A percentile compares a stretch with the other conserved stretches of the same genome.
Evolutionary conservation across 2,329 filamentous ascomycete genomes (phyloP).

Genomic region (Hymenoscyphus salicellus): DNA sequence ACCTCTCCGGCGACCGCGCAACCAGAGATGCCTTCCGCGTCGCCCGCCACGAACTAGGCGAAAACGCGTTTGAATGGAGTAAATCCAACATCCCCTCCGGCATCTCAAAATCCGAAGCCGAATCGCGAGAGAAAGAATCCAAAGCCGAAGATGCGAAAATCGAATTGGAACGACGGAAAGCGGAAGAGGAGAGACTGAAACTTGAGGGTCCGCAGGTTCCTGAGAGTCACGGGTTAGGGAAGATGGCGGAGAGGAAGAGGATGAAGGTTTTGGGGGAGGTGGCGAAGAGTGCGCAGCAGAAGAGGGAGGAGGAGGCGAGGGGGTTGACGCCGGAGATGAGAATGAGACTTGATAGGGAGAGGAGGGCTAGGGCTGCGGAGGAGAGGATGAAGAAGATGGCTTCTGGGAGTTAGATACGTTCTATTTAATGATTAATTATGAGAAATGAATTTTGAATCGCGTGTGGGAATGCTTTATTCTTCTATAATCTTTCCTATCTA

Average conservation of each 20-base stretch:
- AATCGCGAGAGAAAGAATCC: constrained; percentile 66
- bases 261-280: constrained; percentile 52
- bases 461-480: no score
- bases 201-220: constrained; percentile 60
- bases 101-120: constrained; percentile 68
- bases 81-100: constrained; percentile 67
- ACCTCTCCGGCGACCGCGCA: constrained; percentile 77
- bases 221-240: constrained; percentile 38
- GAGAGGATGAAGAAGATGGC: constrained; percentile 63
- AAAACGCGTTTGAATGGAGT: constrained; percentile 75
- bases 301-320: constrained; percentile 76
- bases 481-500: no score
- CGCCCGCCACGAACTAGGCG: constrained; percentile 77
- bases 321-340: constrained; percentile 87
- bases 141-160: constrained; percentile 64
- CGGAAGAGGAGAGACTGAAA: constrained; percentile 70
- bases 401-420: neutral
- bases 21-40: constrained; percentile 91
- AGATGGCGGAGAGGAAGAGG: constrained; percentile 47
- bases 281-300: constrained; percentile 74
- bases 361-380: constrained; percentile 86
- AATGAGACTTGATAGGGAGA: constrained; percentile 78
- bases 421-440: neutral
- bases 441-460: neutral
- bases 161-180: constrained; percentile 67